Conservation (phyloP, 768 basidiomycete genomes). For the Boletus reticuloceps region DNA sequence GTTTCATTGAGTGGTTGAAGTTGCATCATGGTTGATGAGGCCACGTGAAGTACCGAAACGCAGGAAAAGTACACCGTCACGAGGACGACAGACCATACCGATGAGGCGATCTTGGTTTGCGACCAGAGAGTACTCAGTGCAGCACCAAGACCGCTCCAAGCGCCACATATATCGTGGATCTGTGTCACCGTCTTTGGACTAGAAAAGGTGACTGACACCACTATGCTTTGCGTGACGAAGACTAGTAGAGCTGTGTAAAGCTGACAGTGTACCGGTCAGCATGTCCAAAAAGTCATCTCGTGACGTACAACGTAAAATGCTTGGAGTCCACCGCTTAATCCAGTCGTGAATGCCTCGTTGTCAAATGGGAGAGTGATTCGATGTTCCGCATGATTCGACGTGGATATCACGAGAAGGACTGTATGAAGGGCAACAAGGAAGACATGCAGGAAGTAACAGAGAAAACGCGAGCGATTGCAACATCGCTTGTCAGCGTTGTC, state of each 20-base stretch:
- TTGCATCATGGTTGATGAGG: neutral
- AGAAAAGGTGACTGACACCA: neutral
- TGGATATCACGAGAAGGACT: neutral
- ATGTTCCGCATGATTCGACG: neutral
- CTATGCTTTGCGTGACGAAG: neutral
- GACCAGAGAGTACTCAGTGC: neutral
- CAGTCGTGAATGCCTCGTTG: neutral
- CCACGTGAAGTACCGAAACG: neutral
- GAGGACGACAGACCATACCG: neutral
- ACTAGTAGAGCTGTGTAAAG: neutral
- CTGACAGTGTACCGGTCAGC: neutral
- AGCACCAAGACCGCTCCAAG: neutral
- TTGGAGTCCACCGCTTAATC: neutral
- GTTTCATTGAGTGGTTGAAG: neutral
- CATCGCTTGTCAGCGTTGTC: neutral
- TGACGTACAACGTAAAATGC: neutral
- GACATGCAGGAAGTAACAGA: neutral
- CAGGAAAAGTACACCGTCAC: neutral
- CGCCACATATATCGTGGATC: neutral
- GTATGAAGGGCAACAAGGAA: neutral
- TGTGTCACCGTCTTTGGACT: neutral
- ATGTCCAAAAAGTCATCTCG: neutral
- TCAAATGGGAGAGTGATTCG: neutral
- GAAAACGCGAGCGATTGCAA: neutral
- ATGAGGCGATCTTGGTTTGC: neutral